Conservation (phyloP, 306 rosid species). For the Casuarina equisetifolia region DNA sequence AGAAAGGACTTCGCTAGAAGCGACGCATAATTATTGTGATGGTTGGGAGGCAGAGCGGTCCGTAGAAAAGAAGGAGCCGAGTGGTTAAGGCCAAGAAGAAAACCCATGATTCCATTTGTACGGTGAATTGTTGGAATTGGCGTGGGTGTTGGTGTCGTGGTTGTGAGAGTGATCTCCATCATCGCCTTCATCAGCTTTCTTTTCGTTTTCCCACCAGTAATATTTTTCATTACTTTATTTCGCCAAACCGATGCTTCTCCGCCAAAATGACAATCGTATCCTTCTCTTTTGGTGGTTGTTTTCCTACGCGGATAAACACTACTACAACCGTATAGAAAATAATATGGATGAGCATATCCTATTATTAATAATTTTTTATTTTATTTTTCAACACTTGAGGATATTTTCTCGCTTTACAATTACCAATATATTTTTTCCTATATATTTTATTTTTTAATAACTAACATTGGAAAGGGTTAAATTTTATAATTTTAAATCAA, state of each 20-base stretch:
- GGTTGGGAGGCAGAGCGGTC: conserved; percentile 10
- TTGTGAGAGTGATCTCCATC: conserved; percentile 23
- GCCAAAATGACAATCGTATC: background rate
- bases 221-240: conserved; percentile 18
- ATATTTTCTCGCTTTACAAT: no score
- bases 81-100: conserved; percentile 17
- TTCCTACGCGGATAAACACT: no score
- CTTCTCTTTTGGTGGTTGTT: background rate
- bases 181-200: conserved; percentile 32
- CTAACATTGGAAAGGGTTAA: no score
- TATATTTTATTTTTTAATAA: no score
- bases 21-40: conserved; percentile 4
- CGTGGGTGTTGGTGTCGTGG: conserved; percentile 15
- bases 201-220: conserved; percentile 29
- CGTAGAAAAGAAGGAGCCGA: background rate
- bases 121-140: conserved; percentile 10
- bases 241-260: background rate
- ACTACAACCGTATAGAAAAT: no score
- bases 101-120: conserved; percentile 38
- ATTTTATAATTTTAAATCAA: no score
- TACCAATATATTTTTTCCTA: no score
- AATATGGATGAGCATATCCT: no score
- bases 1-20: background rate
- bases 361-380: no score
- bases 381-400: no score